These are phyloP conservation scores for Phaeoacremonium minimum DNA, from an alignment of 2,329 filamentous ascomycete species.

Conservation along the genomic window DNA sequence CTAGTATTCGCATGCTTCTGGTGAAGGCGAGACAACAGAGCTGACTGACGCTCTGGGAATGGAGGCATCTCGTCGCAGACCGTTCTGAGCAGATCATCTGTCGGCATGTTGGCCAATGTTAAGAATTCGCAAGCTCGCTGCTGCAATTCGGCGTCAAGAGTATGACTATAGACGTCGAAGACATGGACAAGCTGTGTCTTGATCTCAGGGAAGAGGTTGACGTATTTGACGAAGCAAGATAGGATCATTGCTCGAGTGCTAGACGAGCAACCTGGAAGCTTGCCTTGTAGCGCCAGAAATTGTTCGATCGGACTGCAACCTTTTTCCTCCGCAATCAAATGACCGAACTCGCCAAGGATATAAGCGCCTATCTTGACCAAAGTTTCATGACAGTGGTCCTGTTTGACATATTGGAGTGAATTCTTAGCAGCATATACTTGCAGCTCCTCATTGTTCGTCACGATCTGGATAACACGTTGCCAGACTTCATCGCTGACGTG, in stretches of 20 bases:
- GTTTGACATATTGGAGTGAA: conserved; percentile 86
- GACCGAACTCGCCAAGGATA: conserved; percentile 92
- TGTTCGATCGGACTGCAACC: conserved; percentile 97
- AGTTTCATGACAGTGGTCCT: conserved; percentile 92
- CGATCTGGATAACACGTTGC: conserved; percentile 98
- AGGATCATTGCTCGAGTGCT: conserved; percentile 90
- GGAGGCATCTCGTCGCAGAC: conserved; percentile 99
- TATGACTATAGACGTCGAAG: conserved; percentile 90
- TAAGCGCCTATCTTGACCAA: conserved; percentile 97
- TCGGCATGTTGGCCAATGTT: conserved; percentile 76
- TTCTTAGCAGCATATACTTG: conserved; percentile 96
- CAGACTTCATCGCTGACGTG: conserved; percentile 99
- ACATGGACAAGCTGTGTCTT: conserved; percentile 90
- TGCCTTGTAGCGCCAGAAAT: conserved; percentile 85
- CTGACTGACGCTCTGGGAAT: conserved; percentile 91
- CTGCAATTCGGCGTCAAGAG: conserved; percentile 90
- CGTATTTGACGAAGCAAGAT: conserved; percentile 94
- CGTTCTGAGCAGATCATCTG: conserved; percentile 86
- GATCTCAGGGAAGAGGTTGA: conserved; percentile 98
- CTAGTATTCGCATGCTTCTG: conserved; percentile 91
- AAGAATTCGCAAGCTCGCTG: conserved; percentile 96
- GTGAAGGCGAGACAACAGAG: conserved; percentile 84
- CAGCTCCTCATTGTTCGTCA: conserved; percentile 97
- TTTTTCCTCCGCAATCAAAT: conserved; percentile 87
- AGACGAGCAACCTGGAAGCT: conserved; percentile 84